Evolutionary conservation across 2,329 filamentous ascomycete genomes (phyloP).

Genomic region (Phyllosticta capitalensis): DNA sequence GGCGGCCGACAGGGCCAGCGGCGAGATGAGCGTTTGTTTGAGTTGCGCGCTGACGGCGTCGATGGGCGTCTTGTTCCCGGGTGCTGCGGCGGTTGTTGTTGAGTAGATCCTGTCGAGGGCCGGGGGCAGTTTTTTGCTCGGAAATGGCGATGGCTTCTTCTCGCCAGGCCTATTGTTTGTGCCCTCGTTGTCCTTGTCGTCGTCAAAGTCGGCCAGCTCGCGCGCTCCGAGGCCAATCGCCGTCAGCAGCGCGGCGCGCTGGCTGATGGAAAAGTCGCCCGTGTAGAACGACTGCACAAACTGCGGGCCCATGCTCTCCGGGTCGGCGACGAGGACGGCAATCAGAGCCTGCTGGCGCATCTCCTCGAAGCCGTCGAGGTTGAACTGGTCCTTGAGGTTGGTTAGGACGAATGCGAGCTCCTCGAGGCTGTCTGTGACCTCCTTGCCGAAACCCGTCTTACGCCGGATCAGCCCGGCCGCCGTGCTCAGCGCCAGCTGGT

Average conservation of each 20-base stretch:
- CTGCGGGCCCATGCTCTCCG: slow-evolving; percentile 71
- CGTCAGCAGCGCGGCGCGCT: slow-evolving; percentile 72
- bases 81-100: slow-evolving; percentile 27
- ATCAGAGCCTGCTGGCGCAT: slow-evolving; percentile 72
- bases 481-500: slow-evolving; percentile 67
- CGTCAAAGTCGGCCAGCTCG: slow-evolving; percentile 71
- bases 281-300: slow-evolving; percentile 79
- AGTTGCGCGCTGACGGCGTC: slow-evolving; percentile 59
- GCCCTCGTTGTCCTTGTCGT: slow-evolving; percentile 33
- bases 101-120: slow-evolving; percentile 65
- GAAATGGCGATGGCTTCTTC: slow-evolving; percentile 49
- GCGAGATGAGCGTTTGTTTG: slow-evolving; percentile 64
- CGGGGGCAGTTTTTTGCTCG: slow-evolving; percentile 68
- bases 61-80: slow-evolving; percentile 43
- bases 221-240: slow-evolving; percentile 73
- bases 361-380: slow-evolving; percentile 68
- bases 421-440: slow-evolving; percentile 74
- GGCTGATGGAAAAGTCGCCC: slow-evolving; percentile 80
- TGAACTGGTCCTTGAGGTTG: slow-evolving; percentile 76
- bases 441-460: slow-evolving; percentile 79
- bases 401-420: slow-evolving; percentile 70
- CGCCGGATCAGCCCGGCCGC: slow-evolving; percentile 75
- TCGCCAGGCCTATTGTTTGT: slow-evolving; percentile 26
- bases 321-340: slow-evolving; percentile 66
- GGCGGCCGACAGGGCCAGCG: slow-evolving; percentile 71